Evolutionary conservation across 352 stramenopile species (phyloP), one percentile per base, ranked within the genome.

Genomic region (Pythium vanterpoolii): DNA sequence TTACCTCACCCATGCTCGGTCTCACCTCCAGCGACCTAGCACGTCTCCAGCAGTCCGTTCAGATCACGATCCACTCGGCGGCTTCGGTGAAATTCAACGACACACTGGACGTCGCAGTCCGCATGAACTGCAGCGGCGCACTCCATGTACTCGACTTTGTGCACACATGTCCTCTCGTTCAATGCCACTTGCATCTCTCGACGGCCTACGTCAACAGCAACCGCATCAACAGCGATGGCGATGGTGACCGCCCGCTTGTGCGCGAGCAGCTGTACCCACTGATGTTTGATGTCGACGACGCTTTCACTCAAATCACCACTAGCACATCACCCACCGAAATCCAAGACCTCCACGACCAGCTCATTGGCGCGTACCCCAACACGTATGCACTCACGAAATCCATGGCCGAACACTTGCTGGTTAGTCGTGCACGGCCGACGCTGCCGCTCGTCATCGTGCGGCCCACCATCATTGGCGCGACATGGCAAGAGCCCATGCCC

Each of bases 331-430:
- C 34, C 5, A 3, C 14, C 3, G 34, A 40, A 16, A 5, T 89
- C 21, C 76, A 85, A 39, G 67, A 72, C 2, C 50, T 95, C 23
- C 68, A 70, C 26, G 70, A 89, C 8, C 83, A 91, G 36, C 66
- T 92, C 28, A 90, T 93, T 62, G 81, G 86, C 30, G 88, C 81
- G 23, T 95, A 92, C 68, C 82, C 84, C 5, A 95, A 95, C 64
- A 95, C 86, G 47, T 95, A 93, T 63, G 81, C 79, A 21, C 71
- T 95, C 1, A 95, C 83, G 49, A 95, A 95, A 66, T 86, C 83
- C 7, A 95, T 95, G 79, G 80, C 81, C 34, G 86, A 95, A 66
- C 77, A 89, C 31, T 47, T 94, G 34, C 36, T 92, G 24, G 68
- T 79, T 19, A 56, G 71, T 49, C 67, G 81, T 46, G 55, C 77